Conservation (phyloP, 1,284 basidiomycete genomes). For the Apiotrichum gracile region DNA sequence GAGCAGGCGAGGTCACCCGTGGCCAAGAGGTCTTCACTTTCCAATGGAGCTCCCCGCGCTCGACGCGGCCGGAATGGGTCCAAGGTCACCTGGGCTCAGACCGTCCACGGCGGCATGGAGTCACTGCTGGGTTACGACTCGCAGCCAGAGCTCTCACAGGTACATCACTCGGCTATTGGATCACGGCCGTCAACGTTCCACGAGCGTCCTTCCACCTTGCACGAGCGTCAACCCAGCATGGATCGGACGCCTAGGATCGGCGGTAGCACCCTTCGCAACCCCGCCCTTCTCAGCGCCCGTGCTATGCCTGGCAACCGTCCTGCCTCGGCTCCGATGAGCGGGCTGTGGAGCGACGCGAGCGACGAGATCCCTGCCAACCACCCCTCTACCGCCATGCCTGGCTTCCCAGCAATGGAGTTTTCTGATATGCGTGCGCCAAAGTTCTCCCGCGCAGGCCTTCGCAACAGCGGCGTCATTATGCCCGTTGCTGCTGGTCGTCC, state of each 20-base stretch:
- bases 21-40: neutral
- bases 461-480: conserved; percentile 6
- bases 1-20: neutral
- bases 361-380: neutral
- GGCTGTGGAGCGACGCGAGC: neutral
- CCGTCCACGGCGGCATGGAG: neutral
- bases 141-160: too few species aligned
- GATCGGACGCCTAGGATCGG: neutral
- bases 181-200: neutral
- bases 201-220: neutral
- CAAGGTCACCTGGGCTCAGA: conserved; percentile 9
- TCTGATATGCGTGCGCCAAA: conserved; percentile 8
- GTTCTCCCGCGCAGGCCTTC: conserved; percentile 6
- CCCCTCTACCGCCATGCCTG: conserved; percentile 10
- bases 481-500: conserved; percentile 1
- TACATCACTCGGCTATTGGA: neutral
- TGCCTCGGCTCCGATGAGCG: neutral
- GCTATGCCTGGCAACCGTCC: neutral
- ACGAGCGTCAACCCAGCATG: neutral
- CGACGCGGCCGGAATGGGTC: neutral
- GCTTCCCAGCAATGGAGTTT: conserved; percentile 9
- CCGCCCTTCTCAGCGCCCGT: neutral
- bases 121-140: too few species aligned
- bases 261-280: neutral
- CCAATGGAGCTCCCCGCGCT: neutral